Evolutionary conservation across 306 rosid species (phyloP).

Genomic region (Sesbania bispinosa): DNA sequence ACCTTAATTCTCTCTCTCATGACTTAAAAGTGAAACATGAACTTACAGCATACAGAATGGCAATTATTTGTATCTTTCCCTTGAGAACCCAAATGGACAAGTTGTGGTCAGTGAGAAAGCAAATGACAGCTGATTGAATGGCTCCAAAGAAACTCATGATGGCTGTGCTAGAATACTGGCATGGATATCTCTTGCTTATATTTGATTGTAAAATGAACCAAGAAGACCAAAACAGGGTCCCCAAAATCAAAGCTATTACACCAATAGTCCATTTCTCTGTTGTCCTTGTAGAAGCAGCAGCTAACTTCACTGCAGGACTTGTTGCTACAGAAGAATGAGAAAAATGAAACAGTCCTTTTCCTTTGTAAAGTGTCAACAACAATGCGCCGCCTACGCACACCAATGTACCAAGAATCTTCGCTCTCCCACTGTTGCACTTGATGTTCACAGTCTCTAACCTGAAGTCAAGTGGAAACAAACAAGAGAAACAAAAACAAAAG

Average conservation of each 20-base stretch:
- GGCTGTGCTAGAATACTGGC: conserved; percentile 82
- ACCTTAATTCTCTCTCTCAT: too few relatives aligned
- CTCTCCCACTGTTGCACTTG: conserved; percentile 69
- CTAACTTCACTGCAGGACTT: conserved; percentile 23
- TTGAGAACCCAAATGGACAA: conserved; percentile 66
- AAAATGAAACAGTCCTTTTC: conserved; percentile 44
- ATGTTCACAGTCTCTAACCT: conserved; percentile 74
- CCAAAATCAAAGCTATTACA: conserved; percentile 58
- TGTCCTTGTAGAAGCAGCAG: conserved; percentile 26
- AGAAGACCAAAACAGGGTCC: conserved; percentile 74
- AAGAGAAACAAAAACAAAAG: neutral
- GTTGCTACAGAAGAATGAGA: conserved; percentile 24
- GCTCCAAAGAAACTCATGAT: conserved; percentile 87
- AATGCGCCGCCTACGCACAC: conserved; percentile 71
- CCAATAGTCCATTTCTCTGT: conserved; percentile 63
- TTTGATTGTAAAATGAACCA: conserved; percentile 79
- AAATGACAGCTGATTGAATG: conserved; percentile 66
- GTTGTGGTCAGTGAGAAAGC: conserved; percentile 44
- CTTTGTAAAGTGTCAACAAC: conserved; percentile 62
- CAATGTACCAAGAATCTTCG: conserved; percentile 67
- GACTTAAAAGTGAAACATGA: neutral
- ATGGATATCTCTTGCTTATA: conserved; percentile 72
- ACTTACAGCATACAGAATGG: conserved; percentile 74
- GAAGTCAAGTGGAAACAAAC: neutral
- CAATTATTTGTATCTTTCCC: conserved; percentile 56